phyloP scores from a whole-genome alignment of 129 eudicot species.

The Scalesia atractyloides region DNA sequence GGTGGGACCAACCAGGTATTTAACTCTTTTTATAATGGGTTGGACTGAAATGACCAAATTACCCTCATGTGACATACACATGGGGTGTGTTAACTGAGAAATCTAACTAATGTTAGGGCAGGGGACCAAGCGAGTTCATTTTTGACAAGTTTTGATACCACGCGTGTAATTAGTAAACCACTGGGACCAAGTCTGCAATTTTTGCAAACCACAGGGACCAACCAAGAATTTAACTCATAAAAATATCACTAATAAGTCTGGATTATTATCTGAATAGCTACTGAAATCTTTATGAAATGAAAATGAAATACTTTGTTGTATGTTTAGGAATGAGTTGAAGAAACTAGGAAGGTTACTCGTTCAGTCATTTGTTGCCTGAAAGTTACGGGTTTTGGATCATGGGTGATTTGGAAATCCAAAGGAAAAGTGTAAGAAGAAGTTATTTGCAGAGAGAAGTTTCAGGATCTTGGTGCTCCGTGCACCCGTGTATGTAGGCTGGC shows the following conservation, averaged over 20 bases:
- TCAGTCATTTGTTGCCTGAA: conserved; percentile 19
- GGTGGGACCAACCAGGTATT: no score
- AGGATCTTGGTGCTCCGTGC: conserved; percentile 13
- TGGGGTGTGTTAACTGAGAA: no score
- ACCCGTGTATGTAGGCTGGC: conserved; percentile 1
- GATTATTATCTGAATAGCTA: background rate
- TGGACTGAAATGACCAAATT: no score
- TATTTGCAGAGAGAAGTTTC: background rate
- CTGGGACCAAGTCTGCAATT: no score
- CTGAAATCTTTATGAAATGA: conserved; percentile 4
- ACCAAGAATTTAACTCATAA: no score
- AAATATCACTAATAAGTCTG: conserved; percentile 3
- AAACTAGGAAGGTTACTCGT: conserved; percentile 8
- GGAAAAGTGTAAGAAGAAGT: background rate
- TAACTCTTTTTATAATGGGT: no score
- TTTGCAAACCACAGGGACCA: no score
- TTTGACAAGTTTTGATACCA: no score
- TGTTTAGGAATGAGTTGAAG: conserved; percentile 15
- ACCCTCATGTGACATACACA: no score
- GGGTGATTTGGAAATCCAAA: conserved; percentile 16
- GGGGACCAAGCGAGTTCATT: no score
- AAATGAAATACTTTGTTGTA: conserved; percentile 7
- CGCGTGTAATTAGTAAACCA: no score
- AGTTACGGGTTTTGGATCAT: conserved; percentile 1
- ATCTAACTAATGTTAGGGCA: no score